Conservation (phyloP, 2,329 filamentous ascomycete species). For the Sarocladiaceae sp. region DNA sequence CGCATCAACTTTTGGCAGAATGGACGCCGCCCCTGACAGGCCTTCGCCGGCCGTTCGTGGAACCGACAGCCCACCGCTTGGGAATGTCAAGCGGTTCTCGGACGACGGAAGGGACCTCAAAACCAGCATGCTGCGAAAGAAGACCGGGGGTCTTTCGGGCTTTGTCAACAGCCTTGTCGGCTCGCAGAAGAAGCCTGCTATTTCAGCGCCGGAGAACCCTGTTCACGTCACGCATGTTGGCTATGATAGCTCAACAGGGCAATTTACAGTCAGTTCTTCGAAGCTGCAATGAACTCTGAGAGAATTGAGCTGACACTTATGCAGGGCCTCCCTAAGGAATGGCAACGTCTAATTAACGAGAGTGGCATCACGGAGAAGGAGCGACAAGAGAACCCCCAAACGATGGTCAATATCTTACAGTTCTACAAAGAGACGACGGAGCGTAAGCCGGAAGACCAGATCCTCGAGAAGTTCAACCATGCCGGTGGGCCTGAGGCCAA, state of each 20-base stretch:
- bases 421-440: slow-evolving; percentile 96
- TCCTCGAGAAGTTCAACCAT: slow-evolving; percentile 95
- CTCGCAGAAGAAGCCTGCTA: slow-evolving; percentile 83
- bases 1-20: slow-evolving; percentile 8
- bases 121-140: slow-evolving; percentile 63
- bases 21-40: slow-evolving; percentile 12
- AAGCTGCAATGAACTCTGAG: not conserved
- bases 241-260: slow-evolving; percentile 91
- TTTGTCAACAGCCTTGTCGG: slow-evolving; percentile 80
- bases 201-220: slow-evolving; percentile 96
- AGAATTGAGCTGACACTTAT: not conserved
- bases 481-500: slow-evolving; percentile 53
- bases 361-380: slow-evolving; percentile 96
- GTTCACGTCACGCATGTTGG: slow-evolving; percentile 97
- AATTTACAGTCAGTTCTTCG: slow-evolving; percentile 77
- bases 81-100: slow-evolving; percentile 65
- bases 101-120: slow-evolving; percentile 66
- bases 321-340: slow-evolving; percentile 92
- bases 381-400: slow-evolving; percentile 90
- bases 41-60: slow-evolving; percentile 25
- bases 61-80: slow-evolving; percentile 21
- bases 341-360: slow-evolving; percentile 91
- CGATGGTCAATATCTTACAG: slow-evolving; percentile 89
- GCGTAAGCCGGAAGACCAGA: slow-evolving; percentile 70
- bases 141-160: slow-evolving; percentile 72